Evolutionary conservation across 2,329 filamentous ascomycete species (phyloP), one percentile per base, ranked within the genome.

Genomic region (Nothophoma quercina): DNA sequence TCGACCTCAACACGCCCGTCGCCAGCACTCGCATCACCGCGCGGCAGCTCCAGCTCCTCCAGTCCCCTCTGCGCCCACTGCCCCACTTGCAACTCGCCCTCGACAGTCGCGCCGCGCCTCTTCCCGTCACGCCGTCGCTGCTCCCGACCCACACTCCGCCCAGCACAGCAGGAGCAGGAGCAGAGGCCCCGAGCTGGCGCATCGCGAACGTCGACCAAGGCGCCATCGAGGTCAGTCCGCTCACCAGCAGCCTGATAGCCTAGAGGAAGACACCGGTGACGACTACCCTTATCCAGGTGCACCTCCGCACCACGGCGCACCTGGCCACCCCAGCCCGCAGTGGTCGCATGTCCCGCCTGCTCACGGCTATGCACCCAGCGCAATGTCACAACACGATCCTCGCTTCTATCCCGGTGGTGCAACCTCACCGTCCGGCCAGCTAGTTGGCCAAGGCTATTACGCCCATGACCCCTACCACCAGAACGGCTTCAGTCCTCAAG

Each of bases 281-380:
- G 78, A 80, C 58, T 78, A 79, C 61, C 75, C 74, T 53, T 70
- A 74, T 67, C 75, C 74, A 63, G 66, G 63, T 39, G 44, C 58
- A 12, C 61, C 70, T 54, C 51, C 69, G 54, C 62, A 59, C 32
- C 53, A 57, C 25, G 63, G 56, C 22, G 69, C 63, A 10, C 67
- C 70, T 25, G 71, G 73, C 50, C 72, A 72, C 51, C 70, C 74
- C 38, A 65, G 60, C 51, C 54, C 64, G 23, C 69, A 69, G 58
- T 77, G 74, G 74, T 60, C 60, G 13, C 71, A 75, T 48, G 63
- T 75, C 12, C 70, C 69, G 16, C 58, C 67, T 3, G 64, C 68
- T n/a, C 70, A 67, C 50, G 71, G 68, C 18, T 75, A 74, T 64
- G 69, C 72, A 15, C 71, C 72, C 2, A 76, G 72, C 40, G 62